phyloP scores from a whole-genome alignment of 352 stramenopile genomes.

The Phytophthora melonis region DNA sequence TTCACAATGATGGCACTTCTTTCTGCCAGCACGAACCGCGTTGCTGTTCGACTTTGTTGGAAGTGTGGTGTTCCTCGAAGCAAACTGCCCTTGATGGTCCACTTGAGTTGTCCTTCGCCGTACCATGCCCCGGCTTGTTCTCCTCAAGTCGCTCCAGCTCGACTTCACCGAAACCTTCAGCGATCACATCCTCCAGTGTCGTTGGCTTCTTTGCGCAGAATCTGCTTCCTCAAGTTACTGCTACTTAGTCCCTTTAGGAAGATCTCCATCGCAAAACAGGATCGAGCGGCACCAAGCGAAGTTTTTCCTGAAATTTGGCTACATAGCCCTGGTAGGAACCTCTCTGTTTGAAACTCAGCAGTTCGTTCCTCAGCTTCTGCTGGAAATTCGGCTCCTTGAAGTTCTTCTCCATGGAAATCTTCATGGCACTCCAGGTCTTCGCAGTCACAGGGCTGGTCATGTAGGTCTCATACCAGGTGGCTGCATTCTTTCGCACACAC shows the following conservation, averaged over 20 bases:
- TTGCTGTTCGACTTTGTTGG: not conserved
- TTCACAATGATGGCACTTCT: not conserved
- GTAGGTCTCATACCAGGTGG: constrained; percentile 15
- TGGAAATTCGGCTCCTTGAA: constrained; percentile 18
- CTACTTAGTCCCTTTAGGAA: constrained; percentile 7
- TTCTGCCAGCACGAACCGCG: not conserved
- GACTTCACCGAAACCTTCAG: constrained; percentile 16
- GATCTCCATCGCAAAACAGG: constrained; percentile 16
- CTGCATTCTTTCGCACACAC: constrained; percentile 11
- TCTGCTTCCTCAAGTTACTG: constrained; percentile 15
- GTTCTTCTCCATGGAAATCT: constrained; percentile 12
- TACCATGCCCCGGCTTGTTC: not conserved
- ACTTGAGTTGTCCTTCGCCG: not conserved
- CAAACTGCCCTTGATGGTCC: not conserved
- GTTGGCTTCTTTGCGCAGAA: constrained; percentile 16
- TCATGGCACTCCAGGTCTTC: constrained; percentile 7
- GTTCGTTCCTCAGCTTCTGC: constrained; percentile 13
- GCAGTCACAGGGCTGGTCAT: too few species aligned
- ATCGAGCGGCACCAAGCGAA: constrained; percentile 8
- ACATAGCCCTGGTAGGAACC: constrained; percentile 16
- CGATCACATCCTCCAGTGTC: constrained; percentile 10
- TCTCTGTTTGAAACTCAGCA: constrained; percentile 18
- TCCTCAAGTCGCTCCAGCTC: constrained; percentile 13
- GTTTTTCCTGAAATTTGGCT: constrained; percentile 17
- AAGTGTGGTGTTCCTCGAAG: not conserved